Percentiles rank a stretch among this genome's conserved stretches.
phyloP scores from a whole-genome alignment of 164 flowering plant species.

The Vitis rotundifolia region DNA sequence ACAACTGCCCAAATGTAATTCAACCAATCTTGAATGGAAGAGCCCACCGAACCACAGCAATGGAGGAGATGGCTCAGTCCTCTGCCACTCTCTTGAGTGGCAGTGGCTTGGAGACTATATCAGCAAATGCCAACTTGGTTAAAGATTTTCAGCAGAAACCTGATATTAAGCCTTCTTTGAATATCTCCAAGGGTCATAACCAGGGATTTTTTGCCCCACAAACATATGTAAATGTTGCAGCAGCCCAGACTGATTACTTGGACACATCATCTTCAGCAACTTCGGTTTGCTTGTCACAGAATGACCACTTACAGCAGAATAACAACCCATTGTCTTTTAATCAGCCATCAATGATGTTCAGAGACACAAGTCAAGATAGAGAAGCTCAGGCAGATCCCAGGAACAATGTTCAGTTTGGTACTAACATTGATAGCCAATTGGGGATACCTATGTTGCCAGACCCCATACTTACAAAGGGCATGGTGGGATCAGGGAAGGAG shows the following conservation, averaged over 20 bases:
- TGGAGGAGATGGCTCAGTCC: constrained; percentile 59
- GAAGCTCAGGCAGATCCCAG: constrained; percentile 62
- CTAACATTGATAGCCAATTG: constrained; percentile 51
- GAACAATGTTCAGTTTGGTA: constrained; percentile 55
- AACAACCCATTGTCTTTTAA: constrained; percentile 52
- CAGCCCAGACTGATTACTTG: constrained; percentile 69
- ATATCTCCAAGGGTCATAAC: constrained; percentile 50
- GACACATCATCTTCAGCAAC: constrained; percentile 93
- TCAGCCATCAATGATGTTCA: constrained; percentile 55
- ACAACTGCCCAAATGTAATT: constrained; percentile 46
- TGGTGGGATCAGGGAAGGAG: constrained; percentile 58
- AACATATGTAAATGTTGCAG: constrained; percentile 39
- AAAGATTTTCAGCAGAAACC: constrained; percentile 61
- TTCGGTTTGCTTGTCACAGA: constrained; percentile 73
- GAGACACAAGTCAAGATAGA: constrained; percentile 59
- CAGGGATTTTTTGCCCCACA: constrained; percentile 52
- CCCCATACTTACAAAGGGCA: constrained; percentile 47
- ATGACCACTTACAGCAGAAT: constrained; percentile 60
- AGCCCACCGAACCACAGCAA: constrained; percentile 27
- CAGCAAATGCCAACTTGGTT: constrained; percentile 33
- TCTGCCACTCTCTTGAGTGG: constrained; percentile 53
- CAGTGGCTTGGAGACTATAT: constrained; percentile 49
- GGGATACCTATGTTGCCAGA: constrained; percentile 61
- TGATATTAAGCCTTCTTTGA: constrained; percentile 61
- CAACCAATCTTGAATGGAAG: constrained; percentile 43